Evolutionary conservation across 225 moss, liverwort and hornwort species (phyloP), one percentile per base, ranked within the genome.

Genomic region (Anthoceros angustus): DNA sequence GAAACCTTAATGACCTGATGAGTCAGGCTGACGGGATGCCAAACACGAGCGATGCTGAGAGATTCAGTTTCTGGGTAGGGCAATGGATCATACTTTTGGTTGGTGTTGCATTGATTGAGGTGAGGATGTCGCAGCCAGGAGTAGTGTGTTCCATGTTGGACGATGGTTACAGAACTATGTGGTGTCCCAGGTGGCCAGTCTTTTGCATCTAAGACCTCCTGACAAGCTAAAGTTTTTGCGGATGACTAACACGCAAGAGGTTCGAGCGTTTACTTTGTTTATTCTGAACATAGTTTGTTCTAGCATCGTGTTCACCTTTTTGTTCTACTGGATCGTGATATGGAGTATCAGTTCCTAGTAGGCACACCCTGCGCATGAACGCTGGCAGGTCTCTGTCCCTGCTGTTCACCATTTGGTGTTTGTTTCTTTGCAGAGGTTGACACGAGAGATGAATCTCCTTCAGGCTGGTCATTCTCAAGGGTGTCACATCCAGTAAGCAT

Each of bases 41-140:
- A 3, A 84, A 77, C 67, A 64, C 65, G 23, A 64, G 69, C 49
- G 81, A 94, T 65, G 77, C 87, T 23, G 93, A 94, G 78, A 73
- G 79, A 25, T 87, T 94, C 70, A 94, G 93, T 77, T 94, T 94
- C 67, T 88, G 87, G 93, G 90, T 94, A 84, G 69, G 76, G 25
- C 42, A 62, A 40, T 46, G 40, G 46, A 66, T 41, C 20, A 12
- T 15, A n/a, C 12, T n/a, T 16, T 21, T 25, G 18, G 20, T 62
- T 42, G 45, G 11, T 42, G 50, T 7, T 20, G 55, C 14, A 18
- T 18, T 0, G 2, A 48, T 48, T 18, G 18, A 12, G 18, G 46
- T 12, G 5, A 69, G 18, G 24, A 45, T 15, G 0, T 43, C 6
- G 23, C 45, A 43, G 32, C 7, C 4, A 48, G n/a, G 18, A 71